phyloP scores from a whole-genome alignment of 1,284 basidiomycete species.

The Trichosporon coremiiforme region DNA sequence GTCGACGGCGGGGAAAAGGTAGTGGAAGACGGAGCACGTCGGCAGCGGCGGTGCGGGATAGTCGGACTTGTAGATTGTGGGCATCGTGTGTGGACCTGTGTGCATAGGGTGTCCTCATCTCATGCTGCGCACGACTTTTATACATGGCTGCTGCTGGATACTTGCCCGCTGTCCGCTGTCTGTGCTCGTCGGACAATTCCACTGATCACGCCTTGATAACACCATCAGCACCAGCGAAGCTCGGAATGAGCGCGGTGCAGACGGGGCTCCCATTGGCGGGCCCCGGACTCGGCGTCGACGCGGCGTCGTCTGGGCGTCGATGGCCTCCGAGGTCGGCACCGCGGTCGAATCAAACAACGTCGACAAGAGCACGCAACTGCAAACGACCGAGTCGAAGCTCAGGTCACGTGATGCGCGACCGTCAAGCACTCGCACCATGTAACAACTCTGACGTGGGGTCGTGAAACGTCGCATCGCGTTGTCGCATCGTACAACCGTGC shows the following conservation, averaged over 20 bases:
- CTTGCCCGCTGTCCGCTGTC: too few relatives aligned
- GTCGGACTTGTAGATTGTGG: slow-evolving; percentile 28
- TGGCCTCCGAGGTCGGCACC: neutral
- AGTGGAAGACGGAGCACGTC: slow-evolving; percentile 24
- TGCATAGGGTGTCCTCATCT: neutral
- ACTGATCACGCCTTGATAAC: slow-evolving; percentile 18
- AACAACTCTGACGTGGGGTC: neutral
- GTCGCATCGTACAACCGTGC: too few relatives aligned
- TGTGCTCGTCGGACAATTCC: slow-evolving; percentile 2
- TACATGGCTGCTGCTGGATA: neutral
- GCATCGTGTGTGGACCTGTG: neutral
- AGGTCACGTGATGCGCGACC: neutral
- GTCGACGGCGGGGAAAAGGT: slow-evolving; percentile 25
- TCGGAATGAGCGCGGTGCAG: neutral
- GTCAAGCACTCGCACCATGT: neutral
- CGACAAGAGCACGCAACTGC: slow-evolving; percentile 2
- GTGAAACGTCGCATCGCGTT: too few relatives aligned
- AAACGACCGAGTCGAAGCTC: neutral
- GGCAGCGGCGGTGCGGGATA: slow-evolving; percentile 26
- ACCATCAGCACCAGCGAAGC: neutral
- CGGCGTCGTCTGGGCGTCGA: slow-evolving; percentile 1
- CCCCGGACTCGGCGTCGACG: slow-evolving; percentile 1
- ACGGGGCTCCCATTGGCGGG: neutral
- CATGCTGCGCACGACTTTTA: neutral
- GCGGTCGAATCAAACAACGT: neutral